phyloP scores from a whole-genome alignment of 2,329 filamentous ascomycete genomes.

The Teratosphaeria gauchensis region DNA sequence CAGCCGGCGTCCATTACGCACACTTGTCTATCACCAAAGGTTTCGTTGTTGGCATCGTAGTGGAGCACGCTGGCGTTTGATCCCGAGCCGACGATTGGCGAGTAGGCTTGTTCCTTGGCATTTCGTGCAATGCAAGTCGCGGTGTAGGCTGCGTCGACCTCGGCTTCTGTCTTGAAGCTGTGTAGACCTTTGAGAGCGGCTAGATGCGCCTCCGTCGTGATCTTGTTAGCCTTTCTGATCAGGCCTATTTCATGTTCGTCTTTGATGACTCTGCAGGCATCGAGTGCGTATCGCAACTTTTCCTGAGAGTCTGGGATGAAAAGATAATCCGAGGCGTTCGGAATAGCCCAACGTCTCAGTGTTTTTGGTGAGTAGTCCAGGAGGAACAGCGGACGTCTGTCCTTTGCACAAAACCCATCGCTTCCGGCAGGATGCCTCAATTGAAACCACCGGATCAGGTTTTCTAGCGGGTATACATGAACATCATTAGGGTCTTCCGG shows the following conservation, averaged over 20 bases:
- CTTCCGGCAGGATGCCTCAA: background rate
- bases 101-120: conserved; percentile 72
- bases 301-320: background rate
- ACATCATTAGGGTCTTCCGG: background rate
- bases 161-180: conserved; percentile 62
- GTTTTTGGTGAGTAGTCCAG: background rate
- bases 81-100: conserved; percentile 78
- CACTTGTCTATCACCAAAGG: conserved; percentile 55
- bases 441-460: background rate
- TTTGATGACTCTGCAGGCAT: conserved; percentile 73
- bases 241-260: conserved; percentile 75
- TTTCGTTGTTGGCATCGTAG: conserved; percentile 70
- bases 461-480: background rate
- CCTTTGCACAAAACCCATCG: background rate
- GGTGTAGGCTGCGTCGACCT: conserved; percentile 72
- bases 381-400: background rate
- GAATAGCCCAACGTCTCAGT: background rate
- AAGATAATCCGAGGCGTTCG: background rate
- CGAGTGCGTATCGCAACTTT: conserved; percentile 60
- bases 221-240: conserved; percentile 68
- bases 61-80: conserved; percentile 77
- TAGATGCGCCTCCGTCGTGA: conserved; percentile 69
- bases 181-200: conserved; percentile 58
- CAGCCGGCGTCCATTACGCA: conserved; percentile 80
- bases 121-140: conserved; percentile 62